Conservation (phyloP, 129 eudicot species). For the Apium graveolens region DNA sequence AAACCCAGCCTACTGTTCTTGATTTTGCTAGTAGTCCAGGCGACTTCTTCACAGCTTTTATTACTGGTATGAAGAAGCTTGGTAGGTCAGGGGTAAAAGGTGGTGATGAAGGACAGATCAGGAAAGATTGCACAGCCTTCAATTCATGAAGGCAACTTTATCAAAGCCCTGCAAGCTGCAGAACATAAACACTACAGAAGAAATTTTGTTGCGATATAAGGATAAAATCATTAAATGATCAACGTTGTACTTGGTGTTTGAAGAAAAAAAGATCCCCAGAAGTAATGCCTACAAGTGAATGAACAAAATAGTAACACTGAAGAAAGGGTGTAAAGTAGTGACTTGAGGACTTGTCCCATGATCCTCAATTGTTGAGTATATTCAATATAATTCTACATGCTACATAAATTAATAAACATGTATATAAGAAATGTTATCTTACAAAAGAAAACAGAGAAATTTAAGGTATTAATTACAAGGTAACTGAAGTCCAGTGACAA, state of each 20-base stretch:
- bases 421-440: too few relatives aligned
- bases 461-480: too few relatives aligned
- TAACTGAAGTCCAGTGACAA: too few relatives aligned
- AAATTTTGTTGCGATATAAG: not conserved
- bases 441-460: too few relatives aligned
- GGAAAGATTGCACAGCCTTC: constrained; percentile 63
- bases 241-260: not conserved
- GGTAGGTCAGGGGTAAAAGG: constrained; percentile 58
- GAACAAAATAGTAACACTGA: too few relatives aligned
- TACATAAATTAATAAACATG: too few relatives aligned
- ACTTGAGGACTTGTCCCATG: too few relatives aligned
- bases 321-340: too few relatives aligned
- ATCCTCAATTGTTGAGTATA: too few relatives aligned
- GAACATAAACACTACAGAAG: not conserved
- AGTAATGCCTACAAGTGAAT: too few relatives aligned
- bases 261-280: too few relatives aligned
- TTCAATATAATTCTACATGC: too few relatives aligned
- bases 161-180: not conserved
- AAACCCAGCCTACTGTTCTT: constrained; percentile 38
- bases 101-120: constrained; percentile 61
- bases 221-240: not conserved
- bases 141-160: constrained; percentile 23
- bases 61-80: constrained; percentile 64
- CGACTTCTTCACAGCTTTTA: constrained; percentile 51
- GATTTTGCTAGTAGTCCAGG: constrained; percentile 47